These are phyloP conservation scores for Geotrichum phurueaensis DNA, from an alignment of 1,139 yeast species.

Conservation along the genomic window DNA sequence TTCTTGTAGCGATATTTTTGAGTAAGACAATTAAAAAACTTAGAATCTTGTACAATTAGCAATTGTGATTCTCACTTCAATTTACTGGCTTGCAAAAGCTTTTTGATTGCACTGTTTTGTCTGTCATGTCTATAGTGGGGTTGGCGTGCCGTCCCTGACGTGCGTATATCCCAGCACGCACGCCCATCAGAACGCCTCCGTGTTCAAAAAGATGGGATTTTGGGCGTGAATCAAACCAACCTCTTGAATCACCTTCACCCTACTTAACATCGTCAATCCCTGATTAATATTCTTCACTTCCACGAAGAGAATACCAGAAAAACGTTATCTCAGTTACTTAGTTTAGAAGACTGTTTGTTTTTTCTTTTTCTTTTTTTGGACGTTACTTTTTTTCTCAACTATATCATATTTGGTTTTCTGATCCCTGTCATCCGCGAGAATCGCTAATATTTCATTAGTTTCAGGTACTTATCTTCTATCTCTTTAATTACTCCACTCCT, in stretches of 20 bases:
- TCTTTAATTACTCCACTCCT: not conserved
- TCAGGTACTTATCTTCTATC: not conserved
- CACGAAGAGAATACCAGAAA: not conserved
- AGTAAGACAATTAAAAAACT: too few relatives aligned
- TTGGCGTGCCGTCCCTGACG: too few relatives aligned
- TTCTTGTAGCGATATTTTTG: too few relatives aligned
- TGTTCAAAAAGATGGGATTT: slow-evolving; percentile 6
- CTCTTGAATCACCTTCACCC: not conserved
- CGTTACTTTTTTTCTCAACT: not conserved
- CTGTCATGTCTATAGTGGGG: too few relatives aligned
- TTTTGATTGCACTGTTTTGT: too few relatives aligned
- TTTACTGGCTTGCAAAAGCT: too few relatives aligned
- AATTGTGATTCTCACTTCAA: too few relatives aligned
- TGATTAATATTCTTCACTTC: not conserved
- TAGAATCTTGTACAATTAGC: too few relatives aligned
- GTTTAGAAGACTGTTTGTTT: not conserved
- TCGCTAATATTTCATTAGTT: not conserved
- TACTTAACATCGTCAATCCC: not conserved
- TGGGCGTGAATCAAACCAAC: not conserved
- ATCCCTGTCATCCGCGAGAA: not conserved
- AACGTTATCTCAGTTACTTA: not conserved
- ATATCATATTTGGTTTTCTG: too few relatives aligned
- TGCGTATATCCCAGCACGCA: slow-evolving; percentile 5
- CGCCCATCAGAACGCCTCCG: slow-evolving; percentile 13
- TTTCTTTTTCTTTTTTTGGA: not conserved